Base-by-base conservation (phyloP, 345 rosid species). In the Sisymbrium altissimum region DNA sequence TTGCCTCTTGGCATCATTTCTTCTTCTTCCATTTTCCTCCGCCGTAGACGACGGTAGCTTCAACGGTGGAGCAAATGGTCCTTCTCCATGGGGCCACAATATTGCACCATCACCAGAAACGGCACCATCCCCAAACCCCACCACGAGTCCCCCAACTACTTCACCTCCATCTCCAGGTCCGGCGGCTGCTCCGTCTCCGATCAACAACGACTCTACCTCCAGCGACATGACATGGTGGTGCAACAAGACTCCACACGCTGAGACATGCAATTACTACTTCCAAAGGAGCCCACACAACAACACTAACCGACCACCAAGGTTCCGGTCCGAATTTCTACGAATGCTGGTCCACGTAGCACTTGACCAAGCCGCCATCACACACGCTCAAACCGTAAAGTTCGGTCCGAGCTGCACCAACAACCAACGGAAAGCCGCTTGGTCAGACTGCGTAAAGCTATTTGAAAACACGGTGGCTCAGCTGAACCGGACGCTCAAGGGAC, bases 401-500 rank as follows among this genome's bases (percentile, higher is more conserved):
- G 92, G 91, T 2, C 69, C 84, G 0, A 85, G 86, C 70, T 89
- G 96, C 80, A 76, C 86, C 13, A 88, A 79, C 67, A 60, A 65
- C 6, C 84, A 57, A 44, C 84, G 87, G 72, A 92, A 84, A 66
- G 85, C 87, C 23, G 98, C 88, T 1, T 92, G 93, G 98, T 81
- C 85, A 3, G 98, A 94, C 63, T 94, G 98, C 74, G 70, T 91
- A 27, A 71, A 77, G 49, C 88, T 89, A 66, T 94, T 88, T 11
- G 64, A 81, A 41, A 73, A 82, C 11, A 83, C 86, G 35, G 83
- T 92, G 17, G 15, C 50, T 41, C 84, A 86, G 27, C 83, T 93
- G 56, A 90, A 89, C 83, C 77, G 75, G 27, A 89, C 96, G 33
- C 70, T 87, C 0, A 83, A 62, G 41, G 81, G 81, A 66, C 57